phyloP scores from a whole-genome alignment of 306 rosid genomes.

The Parietaria judaica region DNA sequence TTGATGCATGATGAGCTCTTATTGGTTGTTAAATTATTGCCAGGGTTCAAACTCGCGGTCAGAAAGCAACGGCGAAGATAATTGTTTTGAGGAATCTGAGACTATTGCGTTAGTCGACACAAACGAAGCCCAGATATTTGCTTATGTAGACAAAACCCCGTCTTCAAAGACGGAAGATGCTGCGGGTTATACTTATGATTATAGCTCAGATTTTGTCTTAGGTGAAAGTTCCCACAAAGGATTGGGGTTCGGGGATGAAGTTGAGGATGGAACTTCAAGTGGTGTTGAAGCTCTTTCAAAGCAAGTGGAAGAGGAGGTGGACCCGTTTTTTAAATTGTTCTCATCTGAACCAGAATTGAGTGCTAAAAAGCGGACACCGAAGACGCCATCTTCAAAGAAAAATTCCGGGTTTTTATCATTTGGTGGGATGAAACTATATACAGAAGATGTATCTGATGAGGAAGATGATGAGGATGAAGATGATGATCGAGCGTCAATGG shows the following conservation, averaged over 20 bases:
- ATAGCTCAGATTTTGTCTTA: slow-evolving; percentile 51
- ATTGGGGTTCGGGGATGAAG: slow-evolving; percentile 63
- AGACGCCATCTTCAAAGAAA: slow-evolving; percentile 24
- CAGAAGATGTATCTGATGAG: slow-evolving; percentile 59
- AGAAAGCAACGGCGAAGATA: slow-evolving; percentile 23
- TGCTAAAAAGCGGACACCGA: slow-evolving; percentile 32
- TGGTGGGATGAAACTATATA: slow-evolving; percentile 78
- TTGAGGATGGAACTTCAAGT: slow-evolving; percentile 42
- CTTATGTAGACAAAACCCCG: slow-evolving; percentile 45
- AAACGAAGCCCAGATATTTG: slow-evolving; percentile 32
- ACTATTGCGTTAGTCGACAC: slow-evolving; percentile 45
- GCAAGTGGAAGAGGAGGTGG: slow-evolving; percentile 36
- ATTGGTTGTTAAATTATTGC: slow-evolving; percentile 15
- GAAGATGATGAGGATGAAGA: slow-evolving; percentile 49
- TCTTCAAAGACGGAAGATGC: slow-evolving; percentile 31
- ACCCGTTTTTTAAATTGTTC: slow-evolving; percentile 33
- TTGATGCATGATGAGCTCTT: background rate
- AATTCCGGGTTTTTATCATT: slow-evolving; percentile 82
- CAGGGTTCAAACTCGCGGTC: slow-evolving; percentile 37
- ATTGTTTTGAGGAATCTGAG: slow-evolving; percentile 23
- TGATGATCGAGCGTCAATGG: slow-evolving; percentile 39
- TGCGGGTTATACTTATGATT: slow-evolving; percentile 50
- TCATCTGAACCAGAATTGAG: slow-evolving; percentile 39
- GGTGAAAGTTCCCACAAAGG: slow-evolving; percentile 77
- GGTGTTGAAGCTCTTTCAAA: slow-evolving; percentile 29